Evolutionary conservation across 2,329 filamentous ascomycete species (phyloP), one percentile per base, ranked within the genome.

Genomic region (Colletotrichum orbiculare): DNA sequence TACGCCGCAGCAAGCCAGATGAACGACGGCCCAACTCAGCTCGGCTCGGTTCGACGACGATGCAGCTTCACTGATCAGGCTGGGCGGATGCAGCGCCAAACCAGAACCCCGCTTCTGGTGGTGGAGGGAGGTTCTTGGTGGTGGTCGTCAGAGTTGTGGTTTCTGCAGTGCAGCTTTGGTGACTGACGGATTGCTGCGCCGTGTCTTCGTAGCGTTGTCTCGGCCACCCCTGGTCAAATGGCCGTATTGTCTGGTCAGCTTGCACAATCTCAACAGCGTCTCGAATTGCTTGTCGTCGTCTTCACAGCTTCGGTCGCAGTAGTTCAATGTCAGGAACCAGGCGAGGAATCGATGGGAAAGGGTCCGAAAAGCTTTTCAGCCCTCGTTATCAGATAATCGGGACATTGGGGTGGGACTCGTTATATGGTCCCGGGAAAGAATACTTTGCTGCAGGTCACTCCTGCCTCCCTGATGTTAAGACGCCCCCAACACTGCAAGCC

Each of bases 361-460:
- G 33, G n/a, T 53, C 46, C 37, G 37, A 57, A 65, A 64, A 53
- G 41, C 41, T 65, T 65, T 65, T 57, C 52, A 8, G 6, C 15
- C 42, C 6, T n/a, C 11, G n/a, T 12, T 43, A 37, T 54, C 13
- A 3, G 6, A 3, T 39, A 41, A 8, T 37, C n/a, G 39, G 41
- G 35, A 35, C 43, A 37, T 42, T 34, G 41, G 52, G 46, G 62
- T 62, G 62, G 58, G 58, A 65, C 62, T 65, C 39, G 52, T 65
- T 62, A 53, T 62, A 60, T 60, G 50, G 50, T 17, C 35, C 41
- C 37, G 46, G 46, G 53, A 52, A 37, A n/a, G 15, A 45, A 47
- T 52, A 65, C 58, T 65, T 52, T 25, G 25, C 41, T 52, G 25
- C 17, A 65, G 39, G 62, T 65, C 58, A 61, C 62, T 54, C 34